Conservation (phyloP, 768 basidiomycete genomes). For the Tulasnella sp. region DNA sequence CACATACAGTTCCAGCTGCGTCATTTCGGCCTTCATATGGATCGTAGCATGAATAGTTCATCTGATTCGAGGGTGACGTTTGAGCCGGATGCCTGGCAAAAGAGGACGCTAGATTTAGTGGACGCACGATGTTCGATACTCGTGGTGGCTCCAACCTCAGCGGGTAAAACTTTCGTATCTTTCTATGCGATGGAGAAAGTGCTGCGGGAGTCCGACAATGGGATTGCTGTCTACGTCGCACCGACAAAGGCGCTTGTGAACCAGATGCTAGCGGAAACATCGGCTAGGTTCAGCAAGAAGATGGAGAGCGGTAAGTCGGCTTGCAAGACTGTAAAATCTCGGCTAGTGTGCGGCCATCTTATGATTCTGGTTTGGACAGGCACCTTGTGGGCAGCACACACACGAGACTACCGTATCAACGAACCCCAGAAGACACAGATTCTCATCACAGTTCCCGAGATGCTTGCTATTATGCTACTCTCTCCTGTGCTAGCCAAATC, state of each 20-base stretch:
- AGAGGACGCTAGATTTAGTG: conserved; percentile 50
- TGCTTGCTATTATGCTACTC: conserved; percentile 55
- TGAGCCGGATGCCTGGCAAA: conserved; percentile 61
- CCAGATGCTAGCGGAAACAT: conserved; percentile 52
- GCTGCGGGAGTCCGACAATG: conserved; percentile 50
- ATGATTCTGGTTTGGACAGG: conserved; percentile 31
- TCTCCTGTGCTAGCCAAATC: conserved; percentile 49
- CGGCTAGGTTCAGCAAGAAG: conserved; percentile 53
- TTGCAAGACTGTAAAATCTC: too few relatives aligned
- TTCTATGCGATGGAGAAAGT: conserved; percentile 69
- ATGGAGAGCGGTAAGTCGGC: conserved; percentile 36
- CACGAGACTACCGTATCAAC: conserved; percentile 50
- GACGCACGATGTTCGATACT: conserved; percentile 49
- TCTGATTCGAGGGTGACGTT: conserved; percentile 49
- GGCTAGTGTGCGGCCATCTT: too few relatives aligned
- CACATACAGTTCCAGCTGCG: conserved; percentile 56
- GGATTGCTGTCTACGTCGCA: conserved; percentile 59
- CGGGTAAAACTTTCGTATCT: conserved; percentile 61
- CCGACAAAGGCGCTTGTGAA: conserved; percentile 65
- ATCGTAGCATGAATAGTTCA: conserved; percentile 54
- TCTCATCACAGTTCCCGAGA: conserved; percentile 61
- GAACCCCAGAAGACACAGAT: conserved; percentile 61
- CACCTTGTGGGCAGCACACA: conserved; percentile 54
- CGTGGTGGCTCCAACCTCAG: conserved; percentile 35
- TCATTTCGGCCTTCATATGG: conserved; percentile 62